Evolutionary conservation across 2,329 filamentous ascomycete genomes (phyloP), one percentile per base, ranked within the genome.

Genomic region (Neonectria faginata): DNA sequence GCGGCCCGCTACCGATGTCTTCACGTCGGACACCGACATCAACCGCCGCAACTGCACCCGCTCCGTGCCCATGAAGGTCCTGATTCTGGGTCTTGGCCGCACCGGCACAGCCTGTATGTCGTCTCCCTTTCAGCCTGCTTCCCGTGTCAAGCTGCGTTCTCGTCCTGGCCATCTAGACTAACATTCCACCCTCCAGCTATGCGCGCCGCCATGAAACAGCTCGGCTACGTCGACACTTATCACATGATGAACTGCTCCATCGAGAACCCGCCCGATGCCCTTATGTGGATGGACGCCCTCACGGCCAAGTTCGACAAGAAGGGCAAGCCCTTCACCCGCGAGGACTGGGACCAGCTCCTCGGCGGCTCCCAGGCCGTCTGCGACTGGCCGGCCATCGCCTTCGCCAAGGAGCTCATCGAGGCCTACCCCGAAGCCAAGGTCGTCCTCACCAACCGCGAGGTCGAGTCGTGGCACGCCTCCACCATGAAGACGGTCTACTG

Each of bases 371-470:
- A 87, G 79, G 89, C 89, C 47, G 88, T 92, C 18, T 90, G 88
- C 77, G 90, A 92, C 81, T 90, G 86, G 86, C 89, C 89, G 9
- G 86, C 88, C 25, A 86, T 88, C 48, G 86, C 87, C 47, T 92
- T 92, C 72, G 87, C 88, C 57, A 85, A 89, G 76, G 90, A 92
- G 76, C 82, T 92, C 65, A 89, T 92, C 67, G 86, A 89, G 73
- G 88, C 89, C 16, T 92, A 92, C 75, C 90, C 90, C 1, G 88
- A 92, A 60, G 90, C 90, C 62, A 92, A 92, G 78, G 86, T 92
- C 58, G 84, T 93, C 53, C 81, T 92, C 67, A 90, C 88, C 14
- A 89, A 85, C 62, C 85, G 89, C 50, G 88, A 91, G 62, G 86
- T 91, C 41, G 83, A 91, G 75, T 86, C 86, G 44, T 92, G 89